Evolutionary conservation across 2,329 filamentous ascomycete genomes (phyloP).

Genomic region (Zarea fungicola): DNA sequence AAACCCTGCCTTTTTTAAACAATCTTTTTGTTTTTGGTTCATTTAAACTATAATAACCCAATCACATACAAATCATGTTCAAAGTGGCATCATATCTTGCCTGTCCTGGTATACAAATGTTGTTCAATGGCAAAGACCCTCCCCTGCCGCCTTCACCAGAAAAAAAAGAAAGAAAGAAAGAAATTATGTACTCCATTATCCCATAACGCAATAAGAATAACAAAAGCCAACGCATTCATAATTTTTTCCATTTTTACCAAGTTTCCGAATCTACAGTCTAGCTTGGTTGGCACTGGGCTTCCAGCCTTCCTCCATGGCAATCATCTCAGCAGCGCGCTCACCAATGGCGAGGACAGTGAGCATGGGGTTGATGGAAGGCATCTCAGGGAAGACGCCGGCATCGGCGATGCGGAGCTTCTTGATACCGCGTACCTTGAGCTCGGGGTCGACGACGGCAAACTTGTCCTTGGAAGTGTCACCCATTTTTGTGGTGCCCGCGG

Average conservation of each 20-base stretch:
- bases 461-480: constrained; percentile 64
- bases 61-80: constrained; percentile 2
- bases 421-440: constrained; percentile 67
- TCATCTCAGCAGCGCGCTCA: constrained; percentile 78
- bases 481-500: constrained; percentile 87
- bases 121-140: too few species aligned
- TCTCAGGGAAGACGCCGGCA: constrained; percentile 82
- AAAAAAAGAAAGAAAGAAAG: too few species aligned
- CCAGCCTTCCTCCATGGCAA: constrained; percentile 60
- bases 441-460: constrained; percentile 73
- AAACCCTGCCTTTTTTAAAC: neutral
- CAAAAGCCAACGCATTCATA: too few species aligned
- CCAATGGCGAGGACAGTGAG: constrained; percentile 79
- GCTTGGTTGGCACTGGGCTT: constrained; percentile 23
- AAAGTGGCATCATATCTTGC: neutral
- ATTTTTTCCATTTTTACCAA: neutral
- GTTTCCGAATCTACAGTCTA: constrained; percentile 2
- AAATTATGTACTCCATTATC: too few species aligned
- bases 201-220: too few species aligned
- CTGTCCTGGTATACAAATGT: constrained; percentile 6
- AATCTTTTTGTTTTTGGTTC: neutral
- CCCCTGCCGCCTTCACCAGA: too few species aligned
- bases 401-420: constrained; percentile 75
- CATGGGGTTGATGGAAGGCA: constrained; percentile 86
- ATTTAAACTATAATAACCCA: neutral